Conservation (phyloP, 2,329 filamentous ascomycete species). For the Didymella keratinophila region DNA sequence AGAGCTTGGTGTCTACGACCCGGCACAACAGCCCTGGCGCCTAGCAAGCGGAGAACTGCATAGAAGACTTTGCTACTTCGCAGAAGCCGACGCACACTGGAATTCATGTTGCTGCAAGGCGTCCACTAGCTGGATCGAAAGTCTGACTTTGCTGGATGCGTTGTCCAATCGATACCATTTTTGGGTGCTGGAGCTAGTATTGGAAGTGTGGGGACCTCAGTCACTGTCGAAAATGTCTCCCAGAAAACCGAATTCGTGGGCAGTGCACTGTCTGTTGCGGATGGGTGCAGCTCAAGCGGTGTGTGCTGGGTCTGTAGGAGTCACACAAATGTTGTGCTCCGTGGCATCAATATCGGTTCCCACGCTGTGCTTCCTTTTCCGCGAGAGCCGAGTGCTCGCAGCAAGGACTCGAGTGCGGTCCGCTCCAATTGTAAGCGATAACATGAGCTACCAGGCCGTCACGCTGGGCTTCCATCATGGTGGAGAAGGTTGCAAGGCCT, state of each 20-base stretch:
- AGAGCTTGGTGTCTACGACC: conserved; percentile 15
- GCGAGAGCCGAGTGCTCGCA: conserved; percentile 15
- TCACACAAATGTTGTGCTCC: conserved; percentile 40
- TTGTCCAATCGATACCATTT: conserved; percentile 37
- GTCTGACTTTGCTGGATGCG: conserved; percentile 22
- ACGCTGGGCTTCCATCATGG: conserved; percentile 32
- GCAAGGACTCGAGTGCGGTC: conserved; percentile 22
- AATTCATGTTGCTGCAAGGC: conserved; percentile 21
- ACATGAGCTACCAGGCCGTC: conserved; percentile 17
- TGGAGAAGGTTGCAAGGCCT: conserved; percentile 30
- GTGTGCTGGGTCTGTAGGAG: conserved; percentile 34
- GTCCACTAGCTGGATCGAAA: conserved; percentile 22
- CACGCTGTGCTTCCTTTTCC: conserved; percentile 31
- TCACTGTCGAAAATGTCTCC: conserved; percentile 10
- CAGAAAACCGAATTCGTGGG: conserved; percentile 34
- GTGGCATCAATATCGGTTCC: conserved; percentile 42
- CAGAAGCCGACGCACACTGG: conserved; percentile 19
- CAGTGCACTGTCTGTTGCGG: conserved; percentile 25
- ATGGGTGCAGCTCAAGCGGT: conserved; percentile 40
- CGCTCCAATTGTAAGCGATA: conserved; percentile 24
- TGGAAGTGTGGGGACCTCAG: conserved; percentile 24
- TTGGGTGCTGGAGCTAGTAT: conserved; percentile 23
- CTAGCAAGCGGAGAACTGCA: conserved; percentile 13
- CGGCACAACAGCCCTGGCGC: conserved; percentile 8
- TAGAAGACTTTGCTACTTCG: conserved; percentile 20